Conservation (phyloP, 768 basidiomycete species). For the Naganishia friedmannii region DNA sequence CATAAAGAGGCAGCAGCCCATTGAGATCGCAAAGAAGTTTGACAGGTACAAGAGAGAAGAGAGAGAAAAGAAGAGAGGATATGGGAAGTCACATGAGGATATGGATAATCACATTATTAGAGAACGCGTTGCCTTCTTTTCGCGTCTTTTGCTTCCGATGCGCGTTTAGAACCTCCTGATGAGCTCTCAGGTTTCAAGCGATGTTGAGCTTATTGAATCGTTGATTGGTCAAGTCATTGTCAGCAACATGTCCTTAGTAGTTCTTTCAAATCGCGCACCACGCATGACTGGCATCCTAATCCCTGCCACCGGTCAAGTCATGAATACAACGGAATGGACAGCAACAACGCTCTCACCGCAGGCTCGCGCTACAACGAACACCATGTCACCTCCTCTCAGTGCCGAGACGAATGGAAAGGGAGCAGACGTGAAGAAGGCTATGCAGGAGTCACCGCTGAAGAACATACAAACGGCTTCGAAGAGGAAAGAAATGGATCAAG, state of each 20-base stretch:
- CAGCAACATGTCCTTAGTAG: slow-evolving; percentile 38
- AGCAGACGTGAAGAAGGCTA: background rate
- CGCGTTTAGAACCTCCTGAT: too few relatives aligned
- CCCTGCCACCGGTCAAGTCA: background rate
- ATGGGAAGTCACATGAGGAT: too few relatives aligned
- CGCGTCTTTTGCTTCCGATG: too few relatives aligned
- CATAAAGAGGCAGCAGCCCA: too few relatives aligned
- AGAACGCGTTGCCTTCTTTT: too few relatives aligned
- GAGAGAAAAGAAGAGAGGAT: too few relatives aligned
- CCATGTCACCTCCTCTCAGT: slow-evolving; percentile 13
- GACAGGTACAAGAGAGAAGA: too few relatives aligned
- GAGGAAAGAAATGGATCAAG: slow-evolving; percentile 12
- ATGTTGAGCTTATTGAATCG: too few relatives aligned
- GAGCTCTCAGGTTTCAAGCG: too few relatives aligned
- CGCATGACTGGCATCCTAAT: background rate
- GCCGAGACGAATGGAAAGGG: background rate
- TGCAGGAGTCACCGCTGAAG: slow-evolving; percentile 6
- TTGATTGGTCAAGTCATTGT: background rate
- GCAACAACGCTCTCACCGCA: background rate
- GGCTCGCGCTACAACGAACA: background rate
- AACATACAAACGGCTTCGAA: background rate
- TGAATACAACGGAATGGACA: slow-evolving; percentile 1
- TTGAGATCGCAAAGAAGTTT: too few relatives aligned
- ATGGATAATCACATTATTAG: too few relatives aligned
- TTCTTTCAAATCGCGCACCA: too few relatives aligned